A percentile compares a stretch with the other conserved stretches of the same genome.
These are phyloP conservation scores for Nicotiana sylvestris DNA, from an alignment of 257 asterid genomes.

Conservation along the genomic window DNA sequence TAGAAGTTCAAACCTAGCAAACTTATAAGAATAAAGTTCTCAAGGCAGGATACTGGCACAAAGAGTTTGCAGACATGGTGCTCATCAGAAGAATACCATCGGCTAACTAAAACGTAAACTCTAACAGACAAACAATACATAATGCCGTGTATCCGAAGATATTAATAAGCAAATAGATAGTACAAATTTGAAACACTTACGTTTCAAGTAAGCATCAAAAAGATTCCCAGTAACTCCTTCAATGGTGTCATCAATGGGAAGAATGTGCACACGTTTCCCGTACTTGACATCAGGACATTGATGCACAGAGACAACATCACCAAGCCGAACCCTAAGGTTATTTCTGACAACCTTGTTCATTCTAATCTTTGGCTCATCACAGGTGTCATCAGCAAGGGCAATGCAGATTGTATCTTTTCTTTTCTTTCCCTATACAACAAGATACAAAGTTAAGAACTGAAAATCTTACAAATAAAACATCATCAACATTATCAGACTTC, in stretches of 20 bases:
- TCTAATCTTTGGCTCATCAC: constrained; percentile 75
- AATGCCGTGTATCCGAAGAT: background rate
- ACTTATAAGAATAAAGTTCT: background rate
- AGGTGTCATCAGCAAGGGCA: constrained; percentile 72
- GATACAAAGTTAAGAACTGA: background rate
- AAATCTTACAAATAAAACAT: background rate
- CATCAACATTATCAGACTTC: background rate
- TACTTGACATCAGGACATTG: constrained; percentile 86
- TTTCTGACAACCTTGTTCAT: constrained; percentile 78
- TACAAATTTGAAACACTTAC: constrained; percentile 37
- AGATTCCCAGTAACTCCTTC: constrained; percentile 80
- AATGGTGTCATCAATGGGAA: constrained; percentile 69
- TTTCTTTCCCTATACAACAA: constrained; percentile 61
- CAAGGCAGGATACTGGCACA: background rate
- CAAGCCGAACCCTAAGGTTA: constrained; percentile 84
- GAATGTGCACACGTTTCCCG: constrained; percentile 83
- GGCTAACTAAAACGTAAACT: background rate
- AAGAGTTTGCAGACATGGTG: background rate
- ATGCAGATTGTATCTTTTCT: constrained; percentile 68
- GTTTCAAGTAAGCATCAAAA: constrained; percentile 68
- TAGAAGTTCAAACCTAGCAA: background rate
- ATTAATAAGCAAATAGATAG: background rate
- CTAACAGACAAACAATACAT: background rate
- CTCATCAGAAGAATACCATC: constrained; percentile 1
- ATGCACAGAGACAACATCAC: constrained; percentile 80